Base-by-base conservation (phyloP, 2,329 filamentous ascomycete species). In the Plectosphaerella sp. region DNA sequence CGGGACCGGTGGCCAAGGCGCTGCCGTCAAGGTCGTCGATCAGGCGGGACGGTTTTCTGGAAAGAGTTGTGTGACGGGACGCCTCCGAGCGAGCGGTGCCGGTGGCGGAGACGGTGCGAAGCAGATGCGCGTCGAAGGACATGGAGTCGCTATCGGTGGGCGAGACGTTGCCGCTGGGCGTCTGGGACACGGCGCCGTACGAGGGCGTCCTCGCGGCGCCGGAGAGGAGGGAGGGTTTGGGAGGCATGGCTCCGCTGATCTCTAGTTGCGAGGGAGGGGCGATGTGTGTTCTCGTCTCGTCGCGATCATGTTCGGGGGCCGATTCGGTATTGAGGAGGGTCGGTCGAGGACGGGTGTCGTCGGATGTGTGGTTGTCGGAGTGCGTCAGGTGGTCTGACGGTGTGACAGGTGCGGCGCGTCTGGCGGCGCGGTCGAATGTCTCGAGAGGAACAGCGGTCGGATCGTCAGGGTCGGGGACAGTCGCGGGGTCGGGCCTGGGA, bases 11-110 rank as follows among this genome's bases (percentile, higher is more conserved):
- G 39, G 75, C 71, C n/a, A 82, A 68, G 33, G 76, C 71, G 15
- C 77, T 73, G 35, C 73, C 73, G 25, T 78, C 77, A 18, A 82
- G 66, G 54, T 80, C 78, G 42, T 78, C 74, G 4, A 79, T 79
- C 22, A 67, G 52, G 41, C 68, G 61, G 8, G 64, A 67, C n/a
- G 62, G 68, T 12, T 67, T 67, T 46, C 64, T 64, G 9, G 66
- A 67, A 15, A 60, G 49, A 16, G 54, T 54, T 28, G 68, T 71
- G 18, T 63, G 68, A 37, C 51, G 55, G 37, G 52, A 56, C 7
- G 52, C 50, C 9, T 64, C 58, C 45, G 69, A 69, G 28, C 61
- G 60, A 54, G 63, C 61, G 45, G 64, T 65, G 36, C 67, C 68
- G 42, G 64, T 65, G 36, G 67, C 68, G 56, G 66, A 58, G 42